These are phyloP conservation scores for Kazachstania psychrophila DNA, from an alignment of 805 yeast species.

Conservation along the genomic window DNA sequence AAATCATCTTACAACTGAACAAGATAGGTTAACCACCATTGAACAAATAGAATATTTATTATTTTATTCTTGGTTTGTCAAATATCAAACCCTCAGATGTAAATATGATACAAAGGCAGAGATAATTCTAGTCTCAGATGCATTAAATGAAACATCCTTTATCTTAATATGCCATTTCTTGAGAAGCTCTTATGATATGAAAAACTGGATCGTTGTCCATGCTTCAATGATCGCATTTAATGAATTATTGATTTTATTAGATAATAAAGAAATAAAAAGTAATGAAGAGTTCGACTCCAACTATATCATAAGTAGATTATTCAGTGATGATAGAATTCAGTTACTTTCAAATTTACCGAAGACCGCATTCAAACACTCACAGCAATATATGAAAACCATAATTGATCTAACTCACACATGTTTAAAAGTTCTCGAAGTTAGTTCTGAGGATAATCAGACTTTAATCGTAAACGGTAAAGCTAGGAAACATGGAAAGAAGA, in stretches of 20 bases:
- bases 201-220: conserved; percentile 53
- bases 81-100: conserved; percentile 44
- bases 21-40: conserved; percentile 26
- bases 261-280: conserved; percentile 31
- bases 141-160: conserved; percentile 53
- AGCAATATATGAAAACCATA: conserved; percentile 48
- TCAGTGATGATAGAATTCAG: conserved; percentile 52
- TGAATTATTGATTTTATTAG: conserved; percentile 44
- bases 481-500: conserved; percentile 24
- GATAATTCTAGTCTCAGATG: conserved; percentile 40
- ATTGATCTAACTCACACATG: conserved; percentile 58
- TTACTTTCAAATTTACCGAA: conserved; percentile 51
- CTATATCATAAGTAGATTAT: conserved; percentile 57
- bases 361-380: conserved; percentile 53
- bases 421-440: conserved; percentile 54
- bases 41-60: conserved; percentile 43
- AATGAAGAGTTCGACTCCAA: conserved; percentile 36
- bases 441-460: conserved; percentile 37
- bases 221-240: conserved; percentile 61
- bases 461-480: conserved; percentile 41
- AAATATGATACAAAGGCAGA: conserved; percentile 20
- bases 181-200: conserved; percentile 34
- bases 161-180: conserved; percentile 36
- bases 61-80: conserved; percentile 66
- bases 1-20: conserved; percentile 36